Percentiles rank a stretch among this genome's conserved stretches.
phyloP scores from a whole-genome alignment of 257 asterid species.

The Petunia secreta region DNA sequence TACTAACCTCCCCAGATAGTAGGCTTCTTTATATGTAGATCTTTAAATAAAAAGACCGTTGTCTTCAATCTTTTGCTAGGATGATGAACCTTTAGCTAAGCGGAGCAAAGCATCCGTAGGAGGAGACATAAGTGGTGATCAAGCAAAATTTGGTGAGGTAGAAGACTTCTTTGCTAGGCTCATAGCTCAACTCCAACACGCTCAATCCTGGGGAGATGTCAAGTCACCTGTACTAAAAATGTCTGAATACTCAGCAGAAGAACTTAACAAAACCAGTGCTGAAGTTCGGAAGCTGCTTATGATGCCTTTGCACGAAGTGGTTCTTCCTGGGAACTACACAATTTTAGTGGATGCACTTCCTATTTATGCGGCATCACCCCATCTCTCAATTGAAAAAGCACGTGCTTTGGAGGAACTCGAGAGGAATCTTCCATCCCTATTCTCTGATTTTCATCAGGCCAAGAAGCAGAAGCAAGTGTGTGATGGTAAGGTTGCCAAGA shows the following conservation, averaged over 20 bases:
- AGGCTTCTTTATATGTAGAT: not conserved
- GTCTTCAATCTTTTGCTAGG: not conserved
- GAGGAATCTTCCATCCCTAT: not conserved
- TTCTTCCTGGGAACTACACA: constrained; percentile 3
- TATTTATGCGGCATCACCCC: not conserved
- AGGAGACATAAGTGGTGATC: not conserved
- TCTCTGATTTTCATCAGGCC: not conserved
- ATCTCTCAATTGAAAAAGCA: not conserved
- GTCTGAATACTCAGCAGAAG: not conserved
- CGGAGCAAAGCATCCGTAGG: not conserved
- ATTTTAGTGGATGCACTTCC: not conserved
- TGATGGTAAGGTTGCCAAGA: not conserved
- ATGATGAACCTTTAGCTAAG: not conserved
- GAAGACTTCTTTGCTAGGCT: constrained; percentile 8
- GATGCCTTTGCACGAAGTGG: constrained; percentile 1
- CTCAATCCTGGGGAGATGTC: not conserved
- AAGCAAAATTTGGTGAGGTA: not conserved
- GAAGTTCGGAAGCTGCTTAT: not conserved
- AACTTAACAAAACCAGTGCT: not conserved
- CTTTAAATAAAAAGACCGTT: not conserved
- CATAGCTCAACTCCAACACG: not conserved
- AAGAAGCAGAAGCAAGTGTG: not conserved
- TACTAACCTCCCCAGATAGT: not conserved
- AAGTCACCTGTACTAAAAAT: not conserved
- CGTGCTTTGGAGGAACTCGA: constrained; percentile 10